Conservation (phyloP, 163 green algal species). For the Coccomyxa subellipsoidea region DNA sequence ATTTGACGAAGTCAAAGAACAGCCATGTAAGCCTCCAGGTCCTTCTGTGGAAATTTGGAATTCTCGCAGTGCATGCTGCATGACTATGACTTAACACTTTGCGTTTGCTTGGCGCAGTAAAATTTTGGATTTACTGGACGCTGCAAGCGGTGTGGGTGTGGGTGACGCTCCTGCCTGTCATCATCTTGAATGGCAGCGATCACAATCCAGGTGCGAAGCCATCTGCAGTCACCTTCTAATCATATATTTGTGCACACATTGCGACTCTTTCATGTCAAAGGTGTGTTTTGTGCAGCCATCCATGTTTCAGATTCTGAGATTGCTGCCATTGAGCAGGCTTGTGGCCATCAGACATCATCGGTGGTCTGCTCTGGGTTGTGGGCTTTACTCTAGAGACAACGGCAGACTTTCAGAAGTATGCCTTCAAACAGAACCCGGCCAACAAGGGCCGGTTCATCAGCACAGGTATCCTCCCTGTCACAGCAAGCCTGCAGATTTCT, state of each 20-base stretch:
- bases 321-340: conserved; percentile 11
- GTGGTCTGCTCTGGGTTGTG: conserved; percentile 28
- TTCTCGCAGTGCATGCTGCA: background rate
- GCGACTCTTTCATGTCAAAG: too few species aligned
- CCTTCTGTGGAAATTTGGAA: too few species aligned
- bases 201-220: conserved; percentile 17
- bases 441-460: conserved; percentile 79
- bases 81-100: background rate
- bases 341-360: conserved; percentile 26
- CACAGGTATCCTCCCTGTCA: conserved; percentile 34
- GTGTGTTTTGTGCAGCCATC: too few species aligned
- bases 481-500: background rate
- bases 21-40: conserved; percentile 36
- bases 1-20: conserved; percentile 65
- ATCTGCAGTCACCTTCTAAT: too few species aligned
- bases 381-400: conserved; percentile 50
- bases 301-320: background rate
- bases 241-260: too few species aligned
- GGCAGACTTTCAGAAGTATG: conserved; percentile 75
- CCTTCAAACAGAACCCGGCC: conserved; percentile 56
- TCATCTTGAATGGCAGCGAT: conserved; percentile 53
- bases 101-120: conserved; percentile 11
- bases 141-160: conserved; percentile 76
- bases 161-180: conserved; percentile 58
- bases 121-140: conserved; percentile 31